These are phyloP conservation scores for Xerocomellus intermedius DNA, from an alignment of 768 basidiomycete genomes.

Conservation along the genomic window DNA sequence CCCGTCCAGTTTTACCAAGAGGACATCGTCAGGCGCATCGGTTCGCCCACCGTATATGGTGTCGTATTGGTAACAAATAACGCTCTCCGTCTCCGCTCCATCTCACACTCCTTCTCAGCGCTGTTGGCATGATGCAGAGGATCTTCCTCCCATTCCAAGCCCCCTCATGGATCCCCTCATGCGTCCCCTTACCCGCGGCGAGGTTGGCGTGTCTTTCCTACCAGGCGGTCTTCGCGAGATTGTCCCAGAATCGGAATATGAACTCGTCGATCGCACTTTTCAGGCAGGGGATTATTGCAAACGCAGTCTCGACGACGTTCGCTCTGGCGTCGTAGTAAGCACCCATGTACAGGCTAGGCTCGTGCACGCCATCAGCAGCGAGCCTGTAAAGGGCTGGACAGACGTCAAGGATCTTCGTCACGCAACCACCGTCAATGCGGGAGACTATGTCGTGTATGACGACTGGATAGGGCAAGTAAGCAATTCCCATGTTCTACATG, in stretches of 20 bases:
- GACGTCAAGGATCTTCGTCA: conserved; percentile 55
- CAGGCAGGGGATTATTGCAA: conserved; percentile 83
- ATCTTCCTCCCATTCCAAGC: conserved; percentile 45
- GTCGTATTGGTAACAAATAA: conserved; percentile 59
- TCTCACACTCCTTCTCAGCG: conserved; percentile 47
- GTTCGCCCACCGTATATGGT: conserved; percentile 44
- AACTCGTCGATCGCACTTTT: conserved; percentile 73
- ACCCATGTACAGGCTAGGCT: conserved; percentile 63
- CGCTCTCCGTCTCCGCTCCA: not conserved
- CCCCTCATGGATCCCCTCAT: conserved; percentile 64
- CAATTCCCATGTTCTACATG: conserved; percentile 6
- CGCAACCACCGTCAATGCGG: conserved; percentile 62
- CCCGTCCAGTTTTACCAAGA: conserved; percentile 58
- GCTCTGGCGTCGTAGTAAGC: conserved; percentile 71
- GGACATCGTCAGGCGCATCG: conserved; percentile 57
- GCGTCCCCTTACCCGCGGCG: conserved; percentile 71
- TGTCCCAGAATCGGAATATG: conserved; percentile 63
- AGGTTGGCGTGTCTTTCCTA: conserved; percentile 78
- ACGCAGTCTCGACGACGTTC: conserved; percentile 67
- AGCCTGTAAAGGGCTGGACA: conserved; percentile 62
- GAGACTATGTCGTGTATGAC: conserved; percentile 78
- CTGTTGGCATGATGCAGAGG: conserved; percentile 88
- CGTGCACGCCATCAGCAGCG: conserved; percentile 70
- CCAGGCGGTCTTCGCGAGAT: conserved; percentile 60
- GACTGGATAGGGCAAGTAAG: conserved; percentile 90